Conservation (phyloP, 768 basidiomycete species). For the Leccinellum rugosiceps region DNA sequence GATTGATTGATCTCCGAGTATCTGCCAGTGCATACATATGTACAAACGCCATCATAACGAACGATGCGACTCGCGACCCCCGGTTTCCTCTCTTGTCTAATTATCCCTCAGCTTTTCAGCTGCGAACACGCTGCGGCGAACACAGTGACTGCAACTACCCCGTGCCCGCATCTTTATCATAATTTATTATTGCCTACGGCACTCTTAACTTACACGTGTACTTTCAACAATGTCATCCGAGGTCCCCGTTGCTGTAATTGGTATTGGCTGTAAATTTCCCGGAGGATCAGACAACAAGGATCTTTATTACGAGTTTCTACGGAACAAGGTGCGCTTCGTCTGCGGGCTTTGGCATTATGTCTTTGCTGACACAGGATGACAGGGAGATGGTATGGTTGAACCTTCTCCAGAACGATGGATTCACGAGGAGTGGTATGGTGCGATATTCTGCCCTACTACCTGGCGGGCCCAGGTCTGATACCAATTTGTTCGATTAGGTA, state of each 20-base stretch:
- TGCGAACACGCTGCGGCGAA: too few relatives aligned
- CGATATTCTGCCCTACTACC: background rate
- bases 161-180: too few relatives aligned
- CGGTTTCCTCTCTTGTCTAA: too few relatives aligned
- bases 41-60: too few relatives aligned
- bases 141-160: too few relatives aligned
- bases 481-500: constrained; percentile 11
- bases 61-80: too few relatives aligned
- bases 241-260: constrained; percentile 28
- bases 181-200: too few relatives aligned
- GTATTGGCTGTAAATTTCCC: constrained; percentile 33
- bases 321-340: constrained; percentile 22
- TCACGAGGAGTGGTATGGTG: constrained; percentile 32
- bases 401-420: constrained; percentile 29
- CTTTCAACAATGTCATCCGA: constrained; percentile 25
- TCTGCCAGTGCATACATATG: too few relatives aligned
- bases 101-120: too few relatives aligned
- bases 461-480: too few relatives aligned
- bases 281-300: constrained; percentile 32
- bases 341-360: too few relatives aligned
- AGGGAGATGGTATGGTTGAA: constrained; percentile 31
- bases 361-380: background rate
- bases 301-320: constrained; percentile 29
- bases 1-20: too few relatives aligned
- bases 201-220: background rate